Evolutionary conservation across 164 flowering plant species (phyloP), one percentile per base, ranked within the genome.

Genomic region (Vitis amurensis): DNA sequence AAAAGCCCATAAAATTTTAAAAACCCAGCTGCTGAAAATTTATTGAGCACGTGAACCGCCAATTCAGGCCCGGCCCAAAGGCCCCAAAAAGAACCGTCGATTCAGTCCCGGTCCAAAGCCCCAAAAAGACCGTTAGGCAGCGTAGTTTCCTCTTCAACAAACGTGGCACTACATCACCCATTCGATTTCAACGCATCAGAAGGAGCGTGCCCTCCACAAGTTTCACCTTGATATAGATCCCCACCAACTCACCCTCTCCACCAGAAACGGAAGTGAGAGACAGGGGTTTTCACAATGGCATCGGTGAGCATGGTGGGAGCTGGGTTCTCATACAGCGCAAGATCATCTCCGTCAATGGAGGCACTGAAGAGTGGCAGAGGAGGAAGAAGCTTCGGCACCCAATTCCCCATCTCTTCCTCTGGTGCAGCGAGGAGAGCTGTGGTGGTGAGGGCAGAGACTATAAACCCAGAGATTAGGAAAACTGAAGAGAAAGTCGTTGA

Each of bases 401-500:
- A 59, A 14, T 49, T 68, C 48, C 8, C 14, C 3, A 29, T 49
- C 17, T 53, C 12, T 8, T 62, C 50, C 29, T 16, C 11, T 30
- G 64, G 31, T 49, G 55, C 50, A 27, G 11, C 15, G 30, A 67
- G 76, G 70, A 74, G 85, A 27, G 37, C 59, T 66, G 80, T 72
- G 75, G 72, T 73, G 69, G 83, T 86, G 69, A 86, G 81, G 71
- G 94, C 94, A 19, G 88, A 86, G 69, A 81, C 78, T 0, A 87
- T 93, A 55, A 94, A 94, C 76, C 90, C 92, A 1, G 92, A 78
- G 16, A 86, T 94, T 14, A 84, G 97, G 79, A 94, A 92, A 80
- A 55, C 50, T 1, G 97, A 94, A 72, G 87, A 76, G 14, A 91
- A 92, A 73, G 97, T 91, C 9, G 97, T 94, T 23, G 98, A 94